Base-by-base conservation (phyloP, 2,329 filamentous ascomycete species). In the Fusarium drepaniforme region DNA sequence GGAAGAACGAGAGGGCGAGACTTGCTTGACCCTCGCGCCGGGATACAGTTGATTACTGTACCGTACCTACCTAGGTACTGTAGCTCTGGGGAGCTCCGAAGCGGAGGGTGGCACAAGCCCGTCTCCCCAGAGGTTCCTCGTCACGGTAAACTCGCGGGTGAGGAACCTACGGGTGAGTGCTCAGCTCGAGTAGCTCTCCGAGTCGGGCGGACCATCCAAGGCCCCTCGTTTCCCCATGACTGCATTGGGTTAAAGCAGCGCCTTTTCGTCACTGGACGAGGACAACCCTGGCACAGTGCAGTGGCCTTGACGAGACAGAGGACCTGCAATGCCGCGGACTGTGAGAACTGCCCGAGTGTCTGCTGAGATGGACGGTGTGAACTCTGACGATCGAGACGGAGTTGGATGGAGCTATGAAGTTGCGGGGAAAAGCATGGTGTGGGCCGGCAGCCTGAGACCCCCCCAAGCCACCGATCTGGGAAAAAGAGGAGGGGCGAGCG, bases 311-410 rank as follows among this genome's bases (percentile, higher is more conserved):
- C 12, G 44, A 30, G 16, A n/a, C 28, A 44, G 35, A 58, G 23
- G 53, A 49, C 18, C 28, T 63, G 42, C 25, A 38, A 73, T 49
- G 70, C 40, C 46, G 68, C 66, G 71, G 75, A 76, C 72, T 77
- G 77, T 78, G 77, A 76, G 60, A 25, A 53, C 64, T 67, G 74
- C 58, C 68, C 58, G 68, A 64, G 67, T 57, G 67, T 59, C 49
- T 59, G 69, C 70, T 71, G 76, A 61, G 66, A 46, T 49, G 69
- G 74, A 80, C 78, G 74, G 78, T 80, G 78, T 80, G 78, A 80
- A 77, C 70, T 80, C 63, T 73, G 69, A 53, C 51, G 73, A 80
- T 79, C 75, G 75, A 72, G 78, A 80, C 78, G 78, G 78, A 77
- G 73, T 75, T 75, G 73, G 70, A 61, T 51, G 58, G 64, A 42